Base-by-base conservation (phyloP, 306 rosid genomes). In the Hippophae gyantsensis region DNA sequence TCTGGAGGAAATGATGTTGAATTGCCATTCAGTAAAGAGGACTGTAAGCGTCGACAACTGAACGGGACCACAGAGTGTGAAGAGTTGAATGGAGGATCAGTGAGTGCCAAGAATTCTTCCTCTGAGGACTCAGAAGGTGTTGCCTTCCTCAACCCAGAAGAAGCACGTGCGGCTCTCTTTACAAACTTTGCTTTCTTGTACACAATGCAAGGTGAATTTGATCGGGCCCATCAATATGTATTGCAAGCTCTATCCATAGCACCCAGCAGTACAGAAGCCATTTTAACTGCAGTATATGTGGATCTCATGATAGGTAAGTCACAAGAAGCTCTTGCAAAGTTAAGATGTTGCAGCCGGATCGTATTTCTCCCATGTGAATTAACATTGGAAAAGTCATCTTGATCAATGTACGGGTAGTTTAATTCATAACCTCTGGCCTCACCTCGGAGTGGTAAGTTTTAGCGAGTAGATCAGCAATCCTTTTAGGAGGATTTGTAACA, bases 71-170 rank as follows among this genome's bases (percentile, higher is more conserved):
- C 61, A 8, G 97, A 86, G 57, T 76, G 60, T 53, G 99, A 93
- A 67, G 99, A 89, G 55, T 65, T 47, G 25, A 83, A 72, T 48
- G 92, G 79, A 60, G 98, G 93, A 57, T 62, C 84, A 12, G 55
- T 18, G 13, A 71, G 82, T 56, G 77, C 85, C 26, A 89, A 76
- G 52, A 76, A 47, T 72, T 69, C 76, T 43, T 71, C 77, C 58
- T 56, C 61, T 10, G 88, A 85, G 56, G 78, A 72, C 13, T 18
- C 74, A 0, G 79, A 72, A 68, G 73, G 76, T 54, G 53, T 76
- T 42, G 77, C 52, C 62, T 84, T 86, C 80, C 83, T 88, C 68
- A 86, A 85, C 69, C 99, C 99, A 25, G 99, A 86, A 78, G 97
- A 89, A 60, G 99, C 97, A 9, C 88, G 60, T 5, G 90, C 85